These are phyloP conservation scores for Rhizopogon sp. DNA, from an alignment of 768 basidiomycete genomes.

Conservation along the genomic window DNA sequence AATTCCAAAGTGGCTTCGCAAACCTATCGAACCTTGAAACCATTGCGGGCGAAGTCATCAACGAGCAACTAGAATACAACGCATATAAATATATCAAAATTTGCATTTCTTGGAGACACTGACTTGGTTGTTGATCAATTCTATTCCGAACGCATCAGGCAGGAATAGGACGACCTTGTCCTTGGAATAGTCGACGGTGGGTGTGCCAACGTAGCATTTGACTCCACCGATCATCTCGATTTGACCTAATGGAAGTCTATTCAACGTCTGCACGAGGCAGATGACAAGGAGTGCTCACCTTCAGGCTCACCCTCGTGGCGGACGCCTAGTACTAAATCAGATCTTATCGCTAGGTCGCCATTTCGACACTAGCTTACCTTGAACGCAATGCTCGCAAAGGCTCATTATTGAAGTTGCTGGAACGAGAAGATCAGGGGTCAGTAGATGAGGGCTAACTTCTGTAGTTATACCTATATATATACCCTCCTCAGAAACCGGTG, in stretches of 20 bases:
- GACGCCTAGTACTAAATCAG: slow-evolving; percentile 17
- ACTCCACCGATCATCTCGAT: slow-evolving; percentile 33
- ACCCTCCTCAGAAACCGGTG: too few relatives aligned
- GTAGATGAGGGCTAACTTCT: too few relatives aligned
- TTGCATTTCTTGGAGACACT: too few relatives aligned
- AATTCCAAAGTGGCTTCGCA: too few relatives aligned
- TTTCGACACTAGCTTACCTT: too few relatives aligned
- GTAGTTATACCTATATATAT: too few relatives aligned
- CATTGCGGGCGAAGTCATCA: neutral
- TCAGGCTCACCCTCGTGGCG: slow-evolving; percentile 31
- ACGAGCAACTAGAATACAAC: neutral
- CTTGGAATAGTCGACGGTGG: slow-evolving; percentile 28
- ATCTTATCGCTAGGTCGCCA: too few relatives aligned
- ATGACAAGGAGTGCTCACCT: slow-evolving; percentile 14
- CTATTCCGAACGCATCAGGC: slow-evolving; percentile 21
- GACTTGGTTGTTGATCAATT: slow-evolving; percentile 16
- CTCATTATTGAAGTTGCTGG: too few relatives aligned
- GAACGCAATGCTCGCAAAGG: too few relatives aligned
- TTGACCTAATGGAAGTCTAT: slow-evolving; percentile 21
- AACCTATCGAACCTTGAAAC: neutral
- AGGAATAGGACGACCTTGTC: slow-evolving; percentile 34
- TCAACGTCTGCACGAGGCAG: too few relatives aligned
- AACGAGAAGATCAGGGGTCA: too few relatives aligned
- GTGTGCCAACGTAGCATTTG: slow-evolving; percentile 37
- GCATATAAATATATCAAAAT: too few relatives aligned